A percentile compares a stretch with the other conserved stretches of the same genome.
Evolutionary conservation across 2,329 filamentous ascomycete species (phyloP).

Genomic region (Monilinia aucupariae): DNA sequence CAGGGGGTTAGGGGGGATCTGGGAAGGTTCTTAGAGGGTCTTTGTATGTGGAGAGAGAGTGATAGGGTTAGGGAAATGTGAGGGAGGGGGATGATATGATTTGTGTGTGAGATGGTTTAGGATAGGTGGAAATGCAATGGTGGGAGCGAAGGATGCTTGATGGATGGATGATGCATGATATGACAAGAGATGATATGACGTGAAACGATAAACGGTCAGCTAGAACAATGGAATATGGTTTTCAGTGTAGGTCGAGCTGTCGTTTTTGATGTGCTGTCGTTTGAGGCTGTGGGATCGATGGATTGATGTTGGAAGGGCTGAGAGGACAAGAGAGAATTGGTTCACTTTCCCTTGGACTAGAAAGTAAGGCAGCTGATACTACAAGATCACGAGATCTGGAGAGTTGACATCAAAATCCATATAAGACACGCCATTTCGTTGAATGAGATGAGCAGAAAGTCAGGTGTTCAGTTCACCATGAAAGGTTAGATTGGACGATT

Average conservation of each 20-base stretch:
- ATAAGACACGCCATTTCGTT: background rate
- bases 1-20: conserved; percentile 73
- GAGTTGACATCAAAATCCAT: too few relatives aligned
- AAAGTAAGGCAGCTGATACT: too few relatives aligned
- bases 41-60: conserved; percentile 59
- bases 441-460: background rate
- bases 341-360: too few relatives aligned
- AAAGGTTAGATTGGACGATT: background rate
- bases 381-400: background rate
- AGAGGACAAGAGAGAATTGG: too few relatives aligned
- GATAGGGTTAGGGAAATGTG: conserved; percentile 50
- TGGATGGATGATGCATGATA: background rate
- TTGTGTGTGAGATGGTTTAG: background rate
- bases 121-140: background rate
- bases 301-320: too few relatives aligned
- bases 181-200: background rate
- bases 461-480: background rate
- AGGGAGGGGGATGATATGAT: too few relatives aligned
- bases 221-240: background rate
- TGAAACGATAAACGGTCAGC: background rate
- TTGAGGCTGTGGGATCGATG: too few relatives aligned
- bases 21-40: conserved; percentile 66
- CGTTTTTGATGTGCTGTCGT: background rate
- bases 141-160: background rate
- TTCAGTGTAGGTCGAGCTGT: background rate